phyloP scores from a whole-genome alignment of 345 rosid species.

The Boechera stricta region DNA sequence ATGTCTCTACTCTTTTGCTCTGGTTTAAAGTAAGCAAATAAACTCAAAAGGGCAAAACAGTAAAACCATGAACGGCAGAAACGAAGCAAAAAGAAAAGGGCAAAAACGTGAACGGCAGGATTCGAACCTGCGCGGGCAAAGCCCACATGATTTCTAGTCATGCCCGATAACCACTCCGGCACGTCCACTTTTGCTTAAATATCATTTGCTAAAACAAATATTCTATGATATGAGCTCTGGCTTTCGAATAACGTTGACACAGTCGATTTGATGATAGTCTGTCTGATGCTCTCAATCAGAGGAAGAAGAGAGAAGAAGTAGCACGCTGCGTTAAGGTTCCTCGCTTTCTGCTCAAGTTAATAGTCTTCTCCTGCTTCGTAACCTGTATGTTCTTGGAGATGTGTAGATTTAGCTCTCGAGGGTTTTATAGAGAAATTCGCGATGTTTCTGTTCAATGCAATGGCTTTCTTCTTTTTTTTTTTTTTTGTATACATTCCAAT shows the following conservation, averaged over 20 bases:
- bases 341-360: slow-evolving; percentile 12
- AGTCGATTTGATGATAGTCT: background rate
- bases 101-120: slow-evolving; percentile 55
- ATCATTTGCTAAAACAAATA: too few species aligned
- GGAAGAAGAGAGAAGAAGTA: slow-evolving; percentile 3
- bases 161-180: slow-evolving; percentile 69
- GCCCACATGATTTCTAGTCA: slow-evolving; percentile 96
- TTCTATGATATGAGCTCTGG: background rate
- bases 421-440: background rate
- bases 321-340: slow-evolving; percentile 16
- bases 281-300: slow-evolving; percentile 5
- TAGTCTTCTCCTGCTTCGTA: background rate
- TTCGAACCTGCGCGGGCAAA: slow-evolving; percentile 92
- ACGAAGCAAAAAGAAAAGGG: background rate
- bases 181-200: slow-evolving; percentile 19
- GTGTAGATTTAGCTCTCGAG: background rate
- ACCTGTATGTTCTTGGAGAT: slow-evolving; percentile 1
- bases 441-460: background rate
- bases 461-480: background rate
- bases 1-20: too few species aligned
- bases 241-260: slow-evolving; percentile 11
- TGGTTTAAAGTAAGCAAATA: too few species aligned
- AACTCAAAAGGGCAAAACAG: background rate
- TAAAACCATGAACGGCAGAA: slow-evolving; percentile 49
- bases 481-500: background rate